A percentile compares a stretch with the other conserved stretches of the same genome.
These are phyloP conservation scores for Sutorius eximius DNA, from an alignment of 1,284 basidiomycete species.

Conservation along the genomic window DNA sequence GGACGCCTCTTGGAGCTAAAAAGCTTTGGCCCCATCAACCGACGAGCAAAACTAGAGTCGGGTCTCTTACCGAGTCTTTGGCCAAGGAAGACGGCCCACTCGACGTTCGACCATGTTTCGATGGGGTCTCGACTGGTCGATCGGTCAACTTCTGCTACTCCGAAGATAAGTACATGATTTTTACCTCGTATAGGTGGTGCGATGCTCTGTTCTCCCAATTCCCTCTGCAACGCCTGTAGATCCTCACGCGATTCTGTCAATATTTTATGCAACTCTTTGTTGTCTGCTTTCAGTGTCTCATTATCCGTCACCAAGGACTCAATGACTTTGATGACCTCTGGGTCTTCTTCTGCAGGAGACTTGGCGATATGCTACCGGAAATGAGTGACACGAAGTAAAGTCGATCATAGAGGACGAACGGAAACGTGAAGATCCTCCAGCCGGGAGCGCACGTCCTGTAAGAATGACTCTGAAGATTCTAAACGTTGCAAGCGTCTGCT, in stretches of 20 bases:
- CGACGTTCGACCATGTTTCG: constrained; percentile 40
- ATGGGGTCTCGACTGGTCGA: constrained; percentile 39
- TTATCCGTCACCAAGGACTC: constrained; percentile 84
- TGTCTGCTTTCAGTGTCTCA: constrained; percentile 77
- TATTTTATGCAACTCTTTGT: constrained; percentile 72
- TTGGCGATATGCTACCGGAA: constrained; percentile 43
- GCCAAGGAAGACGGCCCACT: constrained; percentile 43
- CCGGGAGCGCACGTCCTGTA: constrained; percentile 69
- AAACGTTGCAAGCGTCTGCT: constrained; percentile 64
- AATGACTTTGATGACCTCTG: constrained; percentile 67
- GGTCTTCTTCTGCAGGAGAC: constrained; percentile 46
- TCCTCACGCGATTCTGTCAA: constrained; percentile 80
- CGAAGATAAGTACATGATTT: constrained; percentile 5
- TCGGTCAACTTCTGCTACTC: constrained; percentile 16
- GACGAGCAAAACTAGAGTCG: constrained; percentile 1
- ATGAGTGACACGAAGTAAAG: constrained; percentile 12
- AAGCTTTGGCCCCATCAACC: constrained; percentile 21
- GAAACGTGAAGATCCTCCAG: constrained; percentile 62
- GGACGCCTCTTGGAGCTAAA: constrained; percentile 28
- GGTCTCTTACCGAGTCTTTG: constrained; percentile 38
- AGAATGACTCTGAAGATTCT: constrained; percentile 69
- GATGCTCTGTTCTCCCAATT: constrained; percentile 70
- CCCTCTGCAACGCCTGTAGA: constrained; percentile 63
- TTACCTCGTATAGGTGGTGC: constrained; percentile 43
- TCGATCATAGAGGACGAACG: constrained; percentile 38